These are phyloP conservation scores for Persicaria maculosa DNA, from an alignment of 148 eudicot species.

Conservation along the genomic window DNA sequence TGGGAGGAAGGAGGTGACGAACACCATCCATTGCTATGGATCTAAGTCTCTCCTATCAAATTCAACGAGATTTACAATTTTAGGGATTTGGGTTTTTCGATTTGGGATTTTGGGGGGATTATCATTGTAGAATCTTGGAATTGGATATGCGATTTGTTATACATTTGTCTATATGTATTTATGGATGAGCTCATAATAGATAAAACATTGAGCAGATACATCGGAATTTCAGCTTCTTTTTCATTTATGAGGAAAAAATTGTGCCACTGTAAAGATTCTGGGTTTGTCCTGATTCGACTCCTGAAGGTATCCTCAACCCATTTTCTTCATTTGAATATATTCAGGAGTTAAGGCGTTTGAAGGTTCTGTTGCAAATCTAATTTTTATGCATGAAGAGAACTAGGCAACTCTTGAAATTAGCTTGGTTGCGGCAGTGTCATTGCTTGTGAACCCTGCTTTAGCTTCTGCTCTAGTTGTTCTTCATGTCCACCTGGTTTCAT, in stretches of 20 bases:
- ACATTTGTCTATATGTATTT: slow-evolving; percentile 42
- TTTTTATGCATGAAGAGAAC: slow-evolving; percentile 22
- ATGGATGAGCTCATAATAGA: slow-evolving; percentile 56
- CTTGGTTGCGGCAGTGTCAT: slow-evolving; percentile 38
- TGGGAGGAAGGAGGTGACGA: no score
- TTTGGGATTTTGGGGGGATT: no score
- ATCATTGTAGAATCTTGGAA: no score
- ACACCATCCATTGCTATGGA: no score
- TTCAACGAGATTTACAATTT: no score
- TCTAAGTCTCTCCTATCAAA: no score
- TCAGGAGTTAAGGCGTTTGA: slow-evolving; percentile 36
- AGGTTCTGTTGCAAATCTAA: slow-evolving; percentile 33
- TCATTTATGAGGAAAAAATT: slow-evolving; percentile 22
- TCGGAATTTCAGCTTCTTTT: slow-evolving; percentile 30
- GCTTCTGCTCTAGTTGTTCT: slow-evolving; percentile 48
- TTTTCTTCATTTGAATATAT: slow-evolving; percentile 42
- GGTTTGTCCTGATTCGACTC: slow-evolving; percentile 42
- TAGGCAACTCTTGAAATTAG: slow-evolving; percentile 37
- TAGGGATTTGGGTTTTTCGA: no score
- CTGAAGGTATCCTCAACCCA: slow-evolving; percentile 47
- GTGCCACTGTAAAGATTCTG: slow-evolving; percentile 28
- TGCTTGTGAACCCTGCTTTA: slow-evolving; percentile 52
- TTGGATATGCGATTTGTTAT: background rate
- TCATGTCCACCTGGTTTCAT: slow-evolving; percentile 56
- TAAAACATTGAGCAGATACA: slow-evolving; percentile 33